Evolutionary conservation across 108 stramenopile genomes (phyloP).

Genomic region (Skeletonema potamos): DNA sequence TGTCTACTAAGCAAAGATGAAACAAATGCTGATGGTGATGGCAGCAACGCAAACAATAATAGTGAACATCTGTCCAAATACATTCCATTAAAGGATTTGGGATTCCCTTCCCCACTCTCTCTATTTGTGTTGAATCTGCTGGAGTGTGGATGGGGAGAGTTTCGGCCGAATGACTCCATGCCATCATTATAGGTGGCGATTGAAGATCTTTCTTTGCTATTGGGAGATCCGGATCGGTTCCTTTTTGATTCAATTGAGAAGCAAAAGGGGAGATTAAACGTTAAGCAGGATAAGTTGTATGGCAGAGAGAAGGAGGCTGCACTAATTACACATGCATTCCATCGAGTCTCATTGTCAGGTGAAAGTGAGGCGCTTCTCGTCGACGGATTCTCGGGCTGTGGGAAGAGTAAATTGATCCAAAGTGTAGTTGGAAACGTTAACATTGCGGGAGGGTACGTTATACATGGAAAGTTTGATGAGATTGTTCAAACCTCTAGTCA

Average conservation of each 20-base stretch:
- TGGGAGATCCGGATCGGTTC: constrained; percentile 3
- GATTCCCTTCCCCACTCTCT: background rate
- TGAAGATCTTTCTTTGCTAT: constrained; percentile 7
- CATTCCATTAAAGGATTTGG: constrained; percentile 1
- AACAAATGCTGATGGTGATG: too few relatives aligned
- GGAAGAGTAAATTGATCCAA: constrained; percentile 11
- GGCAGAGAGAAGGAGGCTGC: constrained; percentile 1
- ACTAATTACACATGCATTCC: constrained; percentile 1
- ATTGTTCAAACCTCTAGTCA: background rate
- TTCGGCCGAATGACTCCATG: background rate
- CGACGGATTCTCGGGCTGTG: constrained; percentile 13
- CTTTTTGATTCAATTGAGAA: background rate
- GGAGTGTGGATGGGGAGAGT: background rate
- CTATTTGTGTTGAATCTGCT: constrained; percentile 9
- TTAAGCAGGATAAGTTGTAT: background rate
- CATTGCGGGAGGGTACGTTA: constrained; percentile 2
- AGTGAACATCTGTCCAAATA: background rate
- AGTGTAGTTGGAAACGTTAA: background rate
- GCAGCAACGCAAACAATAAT: too few relatives aligned
- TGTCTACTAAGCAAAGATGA: too few relatives aligned
- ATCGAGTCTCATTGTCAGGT: constrained; percentile 2
- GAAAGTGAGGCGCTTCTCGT: constrained; percentile 7
- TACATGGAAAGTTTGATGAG: constrained; percentile 8
- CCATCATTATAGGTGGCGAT: background rate
- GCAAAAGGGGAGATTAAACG: background rate